Base-by-base conservation (phyloP, 495 filamentous ascomycete genomes). In the Penicillium atrosanguineum region DNA sequence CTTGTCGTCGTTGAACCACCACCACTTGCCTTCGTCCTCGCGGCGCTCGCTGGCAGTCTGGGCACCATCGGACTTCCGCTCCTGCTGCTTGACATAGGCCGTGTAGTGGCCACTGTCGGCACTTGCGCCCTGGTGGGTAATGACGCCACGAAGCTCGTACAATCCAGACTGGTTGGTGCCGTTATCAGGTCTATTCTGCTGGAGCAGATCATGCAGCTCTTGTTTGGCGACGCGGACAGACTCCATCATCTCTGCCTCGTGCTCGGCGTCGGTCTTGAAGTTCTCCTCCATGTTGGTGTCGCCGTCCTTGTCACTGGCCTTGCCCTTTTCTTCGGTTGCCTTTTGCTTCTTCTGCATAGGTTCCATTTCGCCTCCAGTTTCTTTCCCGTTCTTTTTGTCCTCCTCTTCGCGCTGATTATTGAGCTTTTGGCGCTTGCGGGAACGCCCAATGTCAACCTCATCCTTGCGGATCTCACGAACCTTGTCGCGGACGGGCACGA, bases 1-100 rank as follows among this genome's bases (percentile, higher is more conserved):
- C 69, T 93, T 95, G 63, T 98, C 95, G 62, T 98, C 94, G 66
- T 98, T 96, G 79, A 98, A 98, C 91, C 94, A 97, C 91, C 94
- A 98, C 94, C 94, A 98, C 59, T 93, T 96, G 50, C 86, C 91
- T 57, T 96, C 91, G 50, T 92, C 87, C 57, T 86, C 84, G 51
- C 82, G 83, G 59, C 84, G 72, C 76, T 89, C 89, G 53, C 84
- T 86, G 18, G 61, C 67, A 4, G 84, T 83, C 50, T 79, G 79
- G 7, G 83, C 70, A 54, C 90, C 87, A 23, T 63, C 55, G 0
- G 60, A 50, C 49, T 85, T 72, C 6, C 72, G 67, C 15, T 81
- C 85, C 44, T 87, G 80, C 76, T 98, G 95, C 78, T 97, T 98
- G 49, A 98, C 89, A 68, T 96, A 98, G 2, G 91, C 85, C 2